Conservation (phyloP, 2,329 filamentous ascomycete species). For the Ploettnerulaceae sp. region DNA sequence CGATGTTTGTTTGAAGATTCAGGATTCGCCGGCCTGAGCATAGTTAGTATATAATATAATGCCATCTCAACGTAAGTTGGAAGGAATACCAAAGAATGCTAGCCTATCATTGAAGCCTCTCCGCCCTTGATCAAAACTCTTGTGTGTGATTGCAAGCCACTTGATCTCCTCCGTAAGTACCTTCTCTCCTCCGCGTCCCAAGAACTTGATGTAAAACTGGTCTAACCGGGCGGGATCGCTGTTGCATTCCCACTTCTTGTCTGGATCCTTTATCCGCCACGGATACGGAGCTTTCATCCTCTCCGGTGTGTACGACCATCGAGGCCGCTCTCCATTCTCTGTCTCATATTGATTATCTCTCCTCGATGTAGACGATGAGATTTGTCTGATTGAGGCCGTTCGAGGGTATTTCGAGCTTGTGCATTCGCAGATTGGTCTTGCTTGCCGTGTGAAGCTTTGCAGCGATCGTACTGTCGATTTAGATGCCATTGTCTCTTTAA, state of each 20-base stretch:
- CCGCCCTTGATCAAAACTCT: slow-evolving; percentile 93
- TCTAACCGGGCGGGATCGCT: slow-evolving; percentile 69
- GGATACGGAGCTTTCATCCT: slow-evolving; percentile 66
- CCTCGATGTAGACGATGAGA: slow-evolving; percentile 27
- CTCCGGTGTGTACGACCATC: slow-evolving; percentile 68
- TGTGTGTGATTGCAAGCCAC: slow-evolving; percentile 95
- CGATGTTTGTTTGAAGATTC: slow-evolving; percentile 61
- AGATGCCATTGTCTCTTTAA: slow-evolving; percentile 41
- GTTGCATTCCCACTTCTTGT: slow-evolving; percentile 64
- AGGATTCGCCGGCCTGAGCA: slow-evolving; percentile 49
- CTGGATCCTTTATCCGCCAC: slow-evolving; percentile 47
- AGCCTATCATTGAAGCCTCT: slow-evolving; percentile 92
- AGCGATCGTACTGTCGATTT: slow-evolving; percentile 40
- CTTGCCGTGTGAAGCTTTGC: slow-evolving; percentile 34
- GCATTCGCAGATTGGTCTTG: slow-evolving; percentile 27
- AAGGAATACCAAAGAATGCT: slow-evolving; percentile 71
- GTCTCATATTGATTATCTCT: slow-evolving; percentile 32
- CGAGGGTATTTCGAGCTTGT: slow-evolving; percentile 18
- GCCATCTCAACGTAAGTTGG: neutral
- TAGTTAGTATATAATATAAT: slow-evolving; percentile 19
- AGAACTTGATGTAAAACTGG: slow-evolving; percentile 67
- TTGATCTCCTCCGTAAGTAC: slow-evolving; percentile 86
- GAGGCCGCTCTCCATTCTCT: slow-evolving; percentile 42
- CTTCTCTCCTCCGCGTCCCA: slow-evolving; percentile 68
- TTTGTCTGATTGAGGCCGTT: slow-evolving; percentile 21